Base-by-base conservation (phyloP, 2,329 filamentous ascomycete species). In the Sclerotinia subarctica region DNA sequence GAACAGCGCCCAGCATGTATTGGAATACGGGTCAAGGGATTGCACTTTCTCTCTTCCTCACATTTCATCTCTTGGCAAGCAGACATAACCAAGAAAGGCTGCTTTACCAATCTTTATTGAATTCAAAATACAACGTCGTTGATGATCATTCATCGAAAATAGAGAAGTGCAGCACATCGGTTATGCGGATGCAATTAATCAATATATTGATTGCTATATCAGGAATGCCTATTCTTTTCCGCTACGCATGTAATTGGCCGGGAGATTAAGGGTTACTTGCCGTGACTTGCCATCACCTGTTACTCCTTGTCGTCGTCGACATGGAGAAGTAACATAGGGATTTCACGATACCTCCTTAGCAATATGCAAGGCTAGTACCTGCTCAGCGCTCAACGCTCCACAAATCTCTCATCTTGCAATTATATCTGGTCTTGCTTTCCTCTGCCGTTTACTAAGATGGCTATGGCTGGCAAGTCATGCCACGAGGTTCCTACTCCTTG, bases 401-500 rank as follows among this genome's bases (percentile, higher is more conserved):
- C 51, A 68, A 64, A 64, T 68, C 21, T 47, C 26, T n/a, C 46
- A 67, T 67, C 56, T 67, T 67, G 56, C 56, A 67, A 62, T 54
- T 44, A 19, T 59, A 46, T 46, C 59, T 62, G 21, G 29, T 63
- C 46, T 63, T 42, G 51, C 42, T 35, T 35, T 38, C 17, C 15
- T 62, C 26, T 19, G 17, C n/a, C 51, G 46, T 67, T 63, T 35
- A 47, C 24, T 53, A 67, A 52, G 6, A 53, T 24, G 57, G 24
- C 35, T 8, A 52, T 47, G 47, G 46, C 64, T 26, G 52, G 52
- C 59, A 70, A 71, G 67, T 69, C 69, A 67, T 69, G 69, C 70
- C 70, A 73, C 72, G 71, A 74, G 72, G 72, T 6, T 42, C 46
- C 68, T 63, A 67, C 70, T 69, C 67, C 56, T 70, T 46, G 68